phyloP scores from a whole-genome alignment of 805 yeast species.

The Kazachstania africana region DNA sequence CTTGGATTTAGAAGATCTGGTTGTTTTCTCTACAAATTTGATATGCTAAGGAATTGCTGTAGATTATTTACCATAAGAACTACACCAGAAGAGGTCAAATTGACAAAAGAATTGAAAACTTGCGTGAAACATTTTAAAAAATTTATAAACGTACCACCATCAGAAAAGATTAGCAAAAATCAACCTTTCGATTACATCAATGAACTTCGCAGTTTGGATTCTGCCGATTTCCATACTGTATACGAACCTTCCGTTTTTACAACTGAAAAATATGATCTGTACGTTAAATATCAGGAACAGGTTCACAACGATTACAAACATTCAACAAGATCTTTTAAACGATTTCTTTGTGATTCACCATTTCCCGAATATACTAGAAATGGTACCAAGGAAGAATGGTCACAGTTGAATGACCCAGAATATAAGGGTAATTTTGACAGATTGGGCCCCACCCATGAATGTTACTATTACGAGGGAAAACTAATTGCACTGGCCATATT shows the following conservation, averaged over 20 bases:
- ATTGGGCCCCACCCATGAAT: conserved; percentile 65
- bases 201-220: conserved; percentile 27
- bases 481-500: conserved; percentile 67
- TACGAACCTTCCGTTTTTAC: conserved; percentile 44
- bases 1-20: conserved; percentile 78
- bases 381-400: conserved; percentile 21
- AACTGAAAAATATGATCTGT: conserved; percentile 50
- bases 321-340: conserved; percentile 36
- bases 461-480: conserved; percentile 52
- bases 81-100: conserved; percentile 30
- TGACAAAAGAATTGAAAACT: conserved; percentile 57
- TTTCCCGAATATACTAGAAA: conserved; percentile 28
- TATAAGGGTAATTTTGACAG: conserved; percentile 11
- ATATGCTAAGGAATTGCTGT: conserved; percentile 64
- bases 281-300: conserved; percentile 52
- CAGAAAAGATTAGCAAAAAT: conserved; percentile 3
- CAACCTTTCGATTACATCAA: conserved; percentile 20
- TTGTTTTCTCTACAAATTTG: conserved; percentile 50
- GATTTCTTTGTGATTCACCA: conserved; percentile 64
- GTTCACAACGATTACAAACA: conserved; percentile 58
- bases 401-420: conserved; percentile 13
- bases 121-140: conserved; percentile 47
- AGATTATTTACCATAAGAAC: conserved; percentile 70
- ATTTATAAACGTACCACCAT: conserved; percentile 1
- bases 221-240: conserved; percentile 27